A percentile compares a stretch with the other conserved stretches of the same genome.
phyloP scores from a whole-genome alignment of 495 filamentous ascomycete genomes.

The Aspergillus egyptiacus region DNA sequence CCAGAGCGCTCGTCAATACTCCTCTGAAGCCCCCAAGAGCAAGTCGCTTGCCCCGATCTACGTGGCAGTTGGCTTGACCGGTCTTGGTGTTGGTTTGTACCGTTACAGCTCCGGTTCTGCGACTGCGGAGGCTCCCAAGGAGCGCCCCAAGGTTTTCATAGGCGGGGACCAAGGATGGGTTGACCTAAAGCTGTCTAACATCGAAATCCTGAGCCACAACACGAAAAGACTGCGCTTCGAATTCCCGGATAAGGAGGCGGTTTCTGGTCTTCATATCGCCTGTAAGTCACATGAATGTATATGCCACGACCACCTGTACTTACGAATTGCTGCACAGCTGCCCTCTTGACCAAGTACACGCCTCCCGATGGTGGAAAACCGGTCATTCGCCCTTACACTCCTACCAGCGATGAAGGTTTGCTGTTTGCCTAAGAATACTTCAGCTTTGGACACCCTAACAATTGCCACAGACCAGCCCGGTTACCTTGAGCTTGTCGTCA shows the following conservation, averaged over 20 bases:
- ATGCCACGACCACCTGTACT: not conserved
- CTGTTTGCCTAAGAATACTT: not conserved
- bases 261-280: conserved; percentile 72
- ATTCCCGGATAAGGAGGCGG: conserved; percentile 74
- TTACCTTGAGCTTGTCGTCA: conserved; percentile 83
- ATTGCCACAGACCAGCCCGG: conserved; percentile 54
- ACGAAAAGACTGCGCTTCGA: conserved; percentile 82
- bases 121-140: conserved; percentile 30
- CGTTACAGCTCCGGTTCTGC: conserved; percentile 33
- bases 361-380: conserved; percentile 70
- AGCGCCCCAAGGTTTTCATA: conserved; percentile 54
- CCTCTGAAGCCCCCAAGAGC: conserved; percentile 39
- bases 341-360: conserved; percentile 83
- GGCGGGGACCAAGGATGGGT: conserved; percentile 86
- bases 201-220: conserved; percentile 77
- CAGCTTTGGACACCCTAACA: not conserved
- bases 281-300: conserved; percentile 40
- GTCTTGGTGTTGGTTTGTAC: conserved; percentile 39
- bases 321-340: conserved; percentile 42
- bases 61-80: conserved; percentile 35
- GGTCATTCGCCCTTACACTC: conserved; percentile 87
- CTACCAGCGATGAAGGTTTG: conserved; percentile 77
- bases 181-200: conserved; percentile 68
- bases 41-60: conserved; percentile 40
- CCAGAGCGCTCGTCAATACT: conserved; percentile 49